Conservation (phyloP, 1,284 basidiomycete species). For the Albatrellus sp. region DNA sequence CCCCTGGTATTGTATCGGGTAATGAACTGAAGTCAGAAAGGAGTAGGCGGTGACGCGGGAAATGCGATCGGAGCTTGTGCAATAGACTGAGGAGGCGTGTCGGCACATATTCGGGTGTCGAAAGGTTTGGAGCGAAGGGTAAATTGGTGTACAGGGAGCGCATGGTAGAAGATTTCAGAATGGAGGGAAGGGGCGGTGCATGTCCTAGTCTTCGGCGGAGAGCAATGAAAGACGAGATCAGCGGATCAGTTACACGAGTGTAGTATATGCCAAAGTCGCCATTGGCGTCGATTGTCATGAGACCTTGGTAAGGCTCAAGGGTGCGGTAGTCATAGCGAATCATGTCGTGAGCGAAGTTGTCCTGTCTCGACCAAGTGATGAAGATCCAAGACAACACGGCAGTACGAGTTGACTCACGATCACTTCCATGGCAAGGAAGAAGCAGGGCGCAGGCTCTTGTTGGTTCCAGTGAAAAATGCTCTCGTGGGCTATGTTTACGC, state of each 20-base stretch:
- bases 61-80: constrained; percentile 69
- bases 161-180: constrained; percentile 43
- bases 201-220: constrained; percentile 48
- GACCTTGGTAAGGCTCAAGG: constrained; percentile 72
- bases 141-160: constrained; percentile 57
- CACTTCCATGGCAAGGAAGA: constrained; percentile 91
- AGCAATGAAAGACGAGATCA: constrained; percentile 64
- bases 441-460: constrained; percentile 76
- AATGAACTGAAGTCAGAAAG: constrained; percentile 87
- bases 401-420: constrained; percentile 45
- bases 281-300: constrained; percentile 70
- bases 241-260: constrained; percentile 75
- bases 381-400: too few relatives aligned
- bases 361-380: constrained; percentile 30
- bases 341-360: constrained; percentile 96
- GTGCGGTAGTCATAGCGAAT: constrained; percentile 79
- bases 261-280: constrained; percentile 87
- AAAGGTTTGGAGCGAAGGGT: constrained; percentile 89
- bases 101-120: constrained; percentile 84
- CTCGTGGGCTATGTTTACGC: constrained; percentile 65
- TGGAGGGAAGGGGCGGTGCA: constrained; percentile 39
- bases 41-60: constrained; percentile 86
- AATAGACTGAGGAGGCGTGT: constrained; percentile 86
- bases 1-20: constrained; percentile 77
- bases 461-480: constrained; percentile 85